These are phyloP conservation scores for Metschnikowia cubensis DNA, from an alignment of 805 yeast genomes.

Conservation along the genomic window DNA sequence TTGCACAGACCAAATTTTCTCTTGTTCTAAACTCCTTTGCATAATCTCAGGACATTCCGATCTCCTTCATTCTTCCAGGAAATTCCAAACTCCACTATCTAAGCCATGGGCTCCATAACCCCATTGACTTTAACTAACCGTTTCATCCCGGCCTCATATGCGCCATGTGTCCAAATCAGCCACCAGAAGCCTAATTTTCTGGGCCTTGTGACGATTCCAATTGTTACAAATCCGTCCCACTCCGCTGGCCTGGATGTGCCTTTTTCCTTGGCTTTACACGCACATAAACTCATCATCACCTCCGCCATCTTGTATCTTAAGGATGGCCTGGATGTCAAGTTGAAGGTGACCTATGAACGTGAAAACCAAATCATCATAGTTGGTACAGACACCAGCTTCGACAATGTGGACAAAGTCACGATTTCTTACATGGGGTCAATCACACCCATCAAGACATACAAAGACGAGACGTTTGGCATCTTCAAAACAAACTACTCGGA, in stretches of 20 bases:
- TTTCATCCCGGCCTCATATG: slow-evolving; percentile 38
- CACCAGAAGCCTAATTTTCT: slow-evolving; percentile 46
- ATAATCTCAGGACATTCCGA: background rate
- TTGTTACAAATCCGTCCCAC: slow-evolving; percentile 22
- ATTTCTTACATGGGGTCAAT: slow-evolving; percentile 50
- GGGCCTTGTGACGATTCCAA: slow-evolving; percentile 36
- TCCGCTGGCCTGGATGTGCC: slow-evolving; percentile 7
- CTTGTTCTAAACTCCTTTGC: no score
- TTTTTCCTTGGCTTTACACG: slow-evolving; percentile 33
- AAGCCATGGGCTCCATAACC: background rate
- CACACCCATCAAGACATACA: slow-evolving; percentile 46
- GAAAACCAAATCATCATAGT: slow-evolving; percentile 33
- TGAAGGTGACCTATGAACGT: slow-evolving; percentile 39
- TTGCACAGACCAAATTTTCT: slow-evolving; percentile 1
- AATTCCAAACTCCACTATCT: no score
- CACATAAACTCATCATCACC: slow-evolving; percentile 39
- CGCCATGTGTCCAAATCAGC: slow-evolving; percentile 34
- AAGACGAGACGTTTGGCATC: slow-evolving; percentile 59
- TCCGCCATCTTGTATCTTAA: slow-evolving; percentile 22
- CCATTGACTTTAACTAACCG: slow-evolving; percentile 28
- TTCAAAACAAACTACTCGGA: slow-evolving; percentile 65
- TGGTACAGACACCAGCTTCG: slow-evolving; percentile 17
- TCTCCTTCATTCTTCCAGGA: background rate
- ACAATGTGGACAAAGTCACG: slow-evolving; percentile 9
- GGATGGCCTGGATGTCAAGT: slow-evolving; percentile 11